phyloP scores from a whole-genome alignment of 495 filamentous ascomycete genomes.

The Penicillium chermesinum region DNA sequence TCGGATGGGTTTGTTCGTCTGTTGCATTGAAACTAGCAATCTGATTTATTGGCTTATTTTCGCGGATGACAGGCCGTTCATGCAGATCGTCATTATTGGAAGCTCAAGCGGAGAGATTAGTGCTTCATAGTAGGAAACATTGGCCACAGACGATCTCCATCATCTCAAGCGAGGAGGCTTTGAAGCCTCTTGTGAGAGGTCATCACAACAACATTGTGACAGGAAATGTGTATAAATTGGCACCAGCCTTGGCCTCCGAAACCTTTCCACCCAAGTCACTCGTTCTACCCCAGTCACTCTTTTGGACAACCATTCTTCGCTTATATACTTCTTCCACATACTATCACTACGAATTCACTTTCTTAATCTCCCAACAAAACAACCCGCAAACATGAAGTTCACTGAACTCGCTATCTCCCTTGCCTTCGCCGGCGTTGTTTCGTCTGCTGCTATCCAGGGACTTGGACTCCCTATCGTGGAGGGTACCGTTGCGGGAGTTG shows the following conservation, averaged over 20 bases:
- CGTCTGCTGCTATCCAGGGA: slow-evolving; percentile 16
- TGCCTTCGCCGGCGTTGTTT: slow-evolving; percentile 16
- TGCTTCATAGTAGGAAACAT: slow-evolving; percentile 5
- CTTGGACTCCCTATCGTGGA: slow-evolving; percentile 4
- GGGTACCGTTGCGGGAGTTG: not conserved
- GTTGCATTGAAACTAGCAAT: not conserved
- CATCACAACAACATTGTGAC: slow-evolving; percentile 7
- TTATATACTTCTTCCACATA: slow-evolving; percentile 5
- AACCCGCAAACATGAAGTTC: slow-evolving; percentile 36
- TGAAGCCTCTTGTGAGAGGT: slow-evolving; percentile 6
- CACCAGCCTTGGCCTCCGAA: not conserved
- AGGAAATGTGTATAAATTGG: slow-evolving; percentile 23
- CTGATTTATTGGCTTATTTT: not conserved
- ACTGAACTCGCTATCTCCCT: slow-evolving; percentile 33
- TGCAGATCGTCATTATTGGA: not conserved
- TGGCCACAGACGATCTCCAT: slow-evolving; percentile 10
- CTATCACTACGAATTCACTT: slow-evolving; percentile 18
- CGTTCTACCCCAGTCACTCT: slow-evolving; percentile 24
- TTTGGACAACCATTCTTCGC: slow-evolving; percentile 1
- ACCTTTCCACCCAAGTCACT: slow-evolving; percentile 12
- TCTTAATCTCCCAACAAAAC: slow-evolving; percentile 14
- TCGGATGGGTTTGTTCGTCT: not conserved
- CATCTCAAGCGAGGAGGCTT: slow-evolving; percentile 16
- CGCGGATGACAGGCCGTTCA: not conserved
- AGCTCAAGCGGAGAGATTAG: not conserved